These are phyloP conservation scores for Pythium oligandrum DNA, from an alignment of 352 stramenopile genomes.

Conservation along the genomic window DNA sequence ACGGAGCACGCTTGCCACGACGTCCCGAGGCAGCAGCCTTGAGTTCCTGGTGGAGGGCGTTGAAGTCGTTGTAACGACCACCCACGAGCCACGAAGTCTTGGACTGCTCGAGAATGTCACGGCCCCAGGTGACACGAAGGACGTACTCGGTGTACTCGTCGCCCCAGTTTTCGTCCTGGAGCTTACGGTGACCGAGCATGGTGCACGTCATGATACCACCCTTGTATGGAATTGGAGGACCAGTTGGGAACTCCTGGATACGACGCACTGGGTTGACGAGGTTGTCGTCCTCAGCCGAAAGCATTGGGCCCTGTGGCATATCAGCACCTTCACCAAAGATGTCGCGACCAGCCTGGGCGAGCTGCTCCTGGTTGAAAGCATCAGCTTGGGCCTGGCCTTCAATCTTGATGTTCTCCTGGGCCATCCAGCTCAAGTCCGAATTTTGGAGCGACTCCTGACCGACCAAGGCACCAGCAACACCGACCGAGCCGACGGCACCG, in stretches of 20 bases:
- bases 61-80: slow-evolving; percentile 89
- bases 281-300: slow-evolving; percentile 86
- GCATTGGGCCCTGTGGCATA: slow-evolving; percentile 66
- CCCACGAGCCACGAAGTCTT: slow-evolving; percentile 87
- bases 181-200: slow-evolving; percentile 84
- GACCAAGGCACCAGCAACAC: slow-evolving; percentile 65
- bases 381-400: slow-evolving; percentile 76
- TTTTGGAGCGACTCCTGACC: slow-evolving; percentile 81
- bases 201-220: slow-evolving; percentile 86
- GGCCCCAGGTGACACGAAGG: slow-evolving; percentile 81
- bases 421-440: slow-evolving; percentile 82
- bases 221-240: slow-evolving; percentile 88
- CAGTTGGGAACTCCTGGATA: slow-evolving; percentile 88
- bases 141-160: slow-evolving; percentile 90
- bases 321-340: slow-evolving; percentile 83
- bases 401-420: slow-evolving; percentile 73
- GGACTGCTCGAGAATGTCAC: slow-evolving; percentile 85
- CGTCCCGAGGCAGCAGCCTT: slow-evolving; percentile 80
- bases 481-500: slow-evolving; percentile 67
- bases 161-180: slow-evolving; percentile 87
- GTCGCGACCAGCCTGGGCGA: slow-evolving; percentile 79
- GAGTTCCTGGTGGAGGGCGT: slow-evolving; percentile 85
- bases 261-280: slow-evolving; percentile 80
- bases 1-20: slow-evolving; percentile 81
- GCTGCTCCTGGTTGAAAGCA: slow-evolving; percentile 67